These are phyloP conservation scores for Mimosa bimucronata DNA, from an alignment of 306 rosid genomes.

Conservation along the genomic window DNA sequence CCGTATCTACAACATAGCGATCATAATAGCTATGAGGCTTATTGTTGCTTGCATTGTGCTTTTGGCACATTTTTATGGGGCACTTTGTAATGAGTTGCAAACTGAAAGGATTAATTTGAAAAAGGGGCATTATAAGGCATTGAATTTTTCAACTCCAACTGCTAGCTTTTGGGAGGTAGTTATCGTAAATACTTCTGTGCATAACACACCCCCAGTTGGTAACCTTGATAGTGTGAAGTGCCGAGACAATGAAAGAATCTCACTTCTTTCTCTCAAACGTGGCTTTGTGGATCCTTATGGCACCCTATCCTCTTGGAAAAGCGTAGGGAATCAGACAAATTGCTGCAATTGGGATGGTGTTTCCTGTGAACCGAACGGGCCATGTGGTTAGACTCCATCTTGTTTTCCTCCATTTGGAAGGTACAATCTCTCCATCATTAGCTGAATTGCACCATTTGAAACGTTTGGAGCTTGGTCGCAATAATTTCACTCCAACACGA, in stretches of 20 bases:
- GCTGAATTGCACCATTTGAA: constrained; percentile 18
- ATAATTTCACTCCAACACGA: not conserved
- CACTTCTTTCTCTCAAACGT: not conserved
- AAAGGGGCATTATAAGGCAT: not conserved
- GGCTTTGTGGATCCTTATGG: not conserved
- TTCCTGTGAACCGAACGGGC: not conserved
- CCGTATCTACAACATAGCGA: too few relatives aligned
- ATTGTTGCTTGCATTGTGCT: not conserved
- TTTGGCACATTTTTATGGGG: not conserved
- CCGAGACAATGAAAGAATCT: not conserved
- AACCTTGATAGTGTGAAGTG: not conserved
- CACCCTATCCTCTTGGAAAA: not conserved
- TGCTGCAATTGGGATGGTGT: constrained; percentile 21
- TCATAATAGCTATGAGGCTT: not conserved
- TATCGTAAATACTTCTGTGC: not conserved
- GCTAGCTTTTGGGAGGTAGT: not conserved
- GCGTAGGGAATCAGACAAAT: not conserved
- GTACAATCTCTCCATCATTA: not conserved
- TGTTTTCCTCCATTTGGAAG: not conserved
- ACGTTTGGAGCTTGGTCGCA: not conserved
- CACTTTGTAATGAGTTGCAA: not conserved
- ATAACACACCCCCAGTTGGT: not conserved
- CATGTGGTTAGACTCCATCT: constrained; percentile 20
- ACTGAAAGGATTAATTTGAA: not conserved
- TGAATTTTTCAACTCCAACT: not conserved